phyloP scores from a whole-genome alignment of 768 basidiomycete genomes.

The Mycena crocata region DNA sequence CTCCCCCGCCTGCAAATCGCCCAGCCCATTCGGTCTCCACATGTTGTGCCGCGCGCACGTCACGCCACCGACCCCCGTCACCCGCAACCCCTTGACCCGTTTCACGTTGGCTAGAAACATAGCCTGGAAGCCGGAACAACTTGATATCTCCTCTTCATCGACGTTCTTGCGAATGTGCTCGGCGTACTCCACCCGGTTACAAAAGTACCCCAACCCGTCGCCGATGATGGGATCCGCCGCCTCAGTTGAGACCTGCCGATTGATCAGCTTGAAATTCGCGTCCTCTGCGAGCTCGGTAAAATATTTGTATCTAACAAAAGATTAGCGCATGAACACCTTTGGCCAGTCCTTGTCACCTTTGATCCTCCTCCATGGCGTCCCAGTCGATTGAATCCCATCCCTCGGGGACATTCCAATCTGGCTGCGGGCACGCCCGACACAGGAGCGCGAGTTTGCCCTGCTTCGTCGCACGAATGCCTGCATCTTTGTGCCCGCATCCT shows the following conservation, averaged over 20 bases:
- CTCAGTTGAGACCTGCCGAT: background rate
- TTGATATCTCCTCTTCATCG: constrained; percentile 20
- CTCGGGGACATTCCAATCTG: constrained; percentile 7
- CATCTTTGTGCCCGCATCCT: background rate
- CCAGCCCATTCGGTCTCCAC: constrained; percentile 27
- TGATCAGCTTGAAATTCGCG: constrained; percentile 1
- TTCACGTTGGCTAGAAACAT: constrained; percentile 11
- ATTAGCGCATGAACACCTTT: background rate
- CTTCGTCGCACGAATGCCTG: background rate
- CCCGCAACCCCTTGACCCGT: constrained; percentile 21
- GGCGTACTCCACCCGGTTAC: background rate
- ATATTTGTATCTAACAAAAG: constrained; percentile 1
- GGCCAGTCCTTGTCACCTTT: background rate
- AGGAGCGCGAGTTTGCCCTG: constrained; percentile 17
- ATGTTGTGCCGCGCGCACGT: constrained; percentile 30
- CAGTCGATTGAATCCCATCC: constrained; percentile 10
- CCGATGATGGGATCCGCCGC: background rate
- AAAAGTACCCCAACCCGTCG: constrained; percentile 9
- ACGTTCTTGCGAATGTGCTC: background rate
- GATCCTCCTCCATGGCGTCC: background rate
- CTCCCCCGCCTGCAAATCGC: constrained; percentile 36
- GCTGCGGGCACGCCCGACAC: constrained; percentile 24
- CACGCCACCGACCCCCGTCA: constrained; percentile 22
- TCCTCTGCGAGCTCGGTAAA: background rate
- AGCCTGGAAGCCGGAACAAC: constrained; percentile 24